Base-by-base conservation (phyloP, 1,284 basidiomycete species). In the Fomitiporia mediterranea region DNA sequence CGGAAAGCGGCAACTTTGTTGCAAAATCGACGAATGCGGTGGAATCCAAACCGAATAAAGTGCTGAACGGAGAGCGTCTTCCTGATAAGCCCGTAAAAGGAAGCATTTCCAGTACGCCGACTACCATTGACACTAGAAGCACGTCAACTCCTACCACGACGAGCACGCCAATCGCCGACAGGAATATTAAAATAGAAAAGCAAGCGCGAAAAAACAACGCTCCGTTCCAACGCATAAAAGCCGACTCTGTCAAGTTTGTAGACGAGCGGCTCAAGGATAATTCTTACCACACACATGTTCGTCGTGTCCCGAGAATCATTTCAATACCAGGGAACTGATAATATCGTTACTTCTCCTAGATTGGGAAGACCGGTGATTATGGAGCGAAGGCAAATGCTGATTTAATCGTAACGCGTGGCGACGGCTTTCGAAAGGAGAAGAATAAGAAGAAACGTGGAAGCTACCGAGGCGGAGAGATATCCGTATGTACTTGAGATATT, bases 381-480 rank as follows among this genome's bases (percentile, higher is more conserved):
- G 96, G 96, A 30, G 87, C 86, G 17, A 81, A 80, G 55, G 96
- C 96, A 0, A 84, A 85, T 59, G 78, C 81, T 47, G 96, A 98
- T 71, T 75, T 99, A 58, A 89, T 97, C 62, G 90, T 95, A 21
- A 98, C 96, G 2, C 82, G 93, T 4, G 96, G 96, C 9, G 89
- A 90, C 48, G 91, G 92, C 6, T 99, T 99, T 78, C 83, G 94
- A 54, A 99, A 98, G 73, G 96, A 98, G 77, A 98, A 99, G 76
- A 98, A 98, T 76, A 99, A 99, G 83, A 98, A 98, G 77, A 98
- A 99, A 75, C 79, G 90, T 64, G 96, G 94, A 2, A 91, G 88
- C 61, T 96, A 97, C 71, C 82, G 82, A 49, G 94, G 94, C 17
- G 94, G 94, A 34, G 90, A 93, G 64, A 97, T 97, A 60, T 94